These are phyloP conservation scores for Morella rubra DNA, from an alignment of 306 rosid species.

Conservation along the genomic window DNA sequence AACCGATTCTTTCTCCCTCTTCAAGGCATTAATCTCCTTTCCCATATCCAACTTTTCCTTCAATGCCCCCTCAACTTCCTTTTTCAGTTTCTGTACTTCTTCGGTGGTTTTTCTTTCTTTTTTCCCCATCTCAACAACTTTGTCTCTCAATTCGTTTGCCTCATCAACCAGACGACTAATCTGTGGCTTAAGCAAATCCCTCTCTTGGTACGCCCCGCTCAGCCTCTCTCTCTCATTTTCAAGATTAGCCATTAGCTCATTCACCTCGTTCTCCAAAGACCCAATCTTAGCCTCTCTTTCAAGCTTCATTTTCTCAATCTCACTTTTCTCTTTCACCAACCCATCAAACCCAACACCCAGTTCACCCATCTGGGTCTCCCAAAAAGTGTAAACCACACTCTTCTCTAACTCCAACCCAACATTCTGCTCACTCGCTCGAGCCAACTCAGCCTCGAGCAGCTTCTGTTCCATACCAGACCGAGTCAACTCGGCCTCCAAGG, in stretches of 20 bases:
- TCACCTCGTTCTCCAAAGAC: conserved; percentile 28
- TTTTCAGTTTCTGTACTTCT: conserved; percentile 33
- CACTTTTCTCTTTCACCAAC: conserved; percentile 31
- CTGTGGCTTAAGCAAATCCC: conserved; percentile 37
- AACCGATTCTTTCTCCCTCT: conserved; percentile 40
- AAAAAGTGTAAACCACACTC: conserved; percentile 32
- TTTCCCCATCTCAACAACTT: conserved; percentile 34
- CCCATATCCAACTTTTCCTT: conserved; percentile 38
- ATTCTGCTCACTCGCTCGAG: conserved; percentile 15
- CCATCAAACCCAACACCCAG: conserved; percentile 26
- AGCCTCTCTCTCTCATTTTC: conserved; percentile 36
- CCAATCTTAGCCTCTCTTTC: conserved; percentile 40
- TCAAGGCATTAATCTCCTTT: conserved; percentile 22
- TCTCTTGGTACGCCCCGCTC: conserved; percentile 39
- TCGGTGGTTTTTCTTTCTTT: conserved; percentile 27
- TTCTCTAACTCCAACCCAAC: conserved; percentile 43
- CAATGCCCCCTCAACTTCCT: conserved; percentile 24
- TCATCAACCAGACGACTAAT: conserved; percentile 24
- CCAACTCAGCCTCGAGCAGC: conserved; percentile 31
- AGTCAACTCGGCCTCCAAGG: conserved; percentile 35
- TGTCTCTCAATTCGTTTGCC: conserved; percentile 34
- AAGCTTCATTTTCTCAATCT: conserved; percentile 29
- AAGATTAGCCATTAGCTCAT: conserved; percentile 21
- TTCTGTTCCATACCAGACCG: conserved; percentile 29
- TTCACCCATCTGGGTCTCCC: conserved; percentile 40